These are phyloP conservation scores for Curvularia spicifera DNA, from an alignment of 2,329 filamentous ascomycete genomes.

Conservation along the genomic window DNA sequence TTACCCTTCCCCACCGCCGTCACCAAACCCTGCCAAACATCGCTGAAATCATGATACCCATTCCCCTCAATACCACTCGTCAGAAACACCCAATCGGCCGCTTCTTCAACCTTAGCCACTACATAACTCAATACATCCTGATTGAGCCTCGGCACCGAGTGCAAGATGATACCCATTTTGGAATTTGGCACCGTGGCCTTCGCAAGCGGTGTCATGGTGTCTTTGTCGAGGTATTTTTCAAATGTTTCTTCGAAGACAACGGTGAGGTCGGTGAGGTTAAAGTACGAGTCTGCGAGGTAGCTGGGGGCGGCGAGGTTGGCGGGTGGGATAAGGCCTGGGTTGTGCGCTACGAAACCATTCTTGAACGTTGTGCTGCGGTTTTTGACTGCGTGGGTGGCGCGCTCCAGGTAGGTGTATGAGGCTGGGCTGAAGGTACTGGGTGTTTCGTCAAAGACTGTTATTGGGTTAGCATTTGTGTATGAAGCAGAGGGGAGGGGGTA, in stretches of 20 bases:
- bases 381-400: constrained; percentile 27
- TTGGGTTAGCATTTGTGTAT: too few relatives aligned
- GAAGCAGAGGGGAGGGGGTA: too few relatives aligned
- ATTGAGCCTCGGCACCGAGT: constrained; percentile 35
- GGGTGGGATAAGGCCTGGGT: constrained; percentile 34
- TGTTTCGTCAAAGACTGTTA: constrained; percentile 57
- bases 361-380: constrained; percentile 30
- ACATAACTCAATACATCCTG: constrained; percentile 35
- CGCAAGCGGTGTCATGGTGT: constrained; percentile 30
- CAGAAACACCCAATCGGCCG: constrained; percentile 41
- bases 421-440: constrained; percentile 41
- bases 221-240: constrained; percentile 34
- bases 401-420: constrained; percentile 34
- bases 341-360: constrained; percentile 40
- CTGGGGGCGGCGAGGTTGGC: constrained; percentile 26
- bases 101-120: constrained; percentile 37
- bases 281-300: constrained; percentile 32
- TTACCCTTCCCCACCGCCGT: constrained; percentile 21
- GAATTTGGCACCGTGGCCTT: constrained; percentile 25
- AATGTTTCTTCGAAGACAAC: constrained; percentile 45
- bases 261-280: constrained; percentile 42
- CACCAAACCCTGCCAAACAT: constrained; percentile 33
- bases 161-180: constrained; percentile 38
- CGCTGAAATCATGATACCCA: constrained; percentile 40
- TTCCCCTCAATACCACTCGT: constrained; percentile 34